phyloP scores from a whole-genome alignment of 208 protist genomes.

The Polymyxa betae region DNA sequence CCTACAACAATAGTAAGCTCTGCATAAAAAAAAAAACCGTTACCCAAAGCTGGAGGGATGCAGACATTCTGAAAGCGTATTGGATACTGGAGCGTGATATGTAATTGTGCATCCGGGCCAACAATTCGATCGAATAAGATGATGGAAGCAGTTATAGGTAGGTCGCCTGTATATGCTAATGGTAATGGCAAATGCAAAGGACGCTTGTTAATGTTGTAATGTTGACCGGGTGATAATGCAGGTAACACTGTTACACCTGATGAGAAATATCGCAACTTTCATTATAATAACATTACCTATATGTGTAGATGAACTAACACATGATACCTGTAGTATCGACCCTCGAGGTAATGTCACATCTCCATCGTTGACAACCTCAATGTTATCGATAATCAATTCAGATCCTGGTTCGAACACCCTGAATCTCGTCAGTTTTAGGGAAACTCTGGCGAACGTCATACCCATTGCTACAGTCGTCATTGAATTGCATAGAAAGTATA shows the following conservation, averaged over 20 bases:
- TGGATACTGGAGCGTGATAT: no score
- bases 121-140: no score
- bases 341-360: not conserved
- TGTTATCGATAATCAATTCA: not conserved
- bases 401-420: not conserved
- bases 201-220: no score
- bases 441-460: not conserved
- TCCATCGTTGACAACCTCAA: not conserved
- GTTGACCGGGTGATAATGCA: not conserved
- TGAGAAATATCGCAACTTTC: not conserved
- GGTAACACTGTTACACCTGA: not conserved
- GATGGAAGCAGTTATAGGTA: no score
- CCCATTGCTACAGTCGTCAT: not conserved
- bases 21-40: no score
- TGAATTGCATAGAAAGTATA: not conserved
- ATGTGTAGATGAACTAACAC: not conserved
- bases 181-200: no score
- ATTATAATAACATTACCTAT: not conserved
- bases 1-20: no score
- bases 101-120: no score
- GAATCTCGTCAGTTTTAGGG: not conserved
- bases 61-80: no score
- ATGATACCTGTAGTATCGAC: not conserved
- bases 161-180: no score
- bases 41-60: no score